A percentile compares a stretch with the other conserved stretches of the same genome.
Evolutionary conservation across 1,284 basidiomycete genomes (phyloP).

Genomic region (Tilletia setariae): DNA sequence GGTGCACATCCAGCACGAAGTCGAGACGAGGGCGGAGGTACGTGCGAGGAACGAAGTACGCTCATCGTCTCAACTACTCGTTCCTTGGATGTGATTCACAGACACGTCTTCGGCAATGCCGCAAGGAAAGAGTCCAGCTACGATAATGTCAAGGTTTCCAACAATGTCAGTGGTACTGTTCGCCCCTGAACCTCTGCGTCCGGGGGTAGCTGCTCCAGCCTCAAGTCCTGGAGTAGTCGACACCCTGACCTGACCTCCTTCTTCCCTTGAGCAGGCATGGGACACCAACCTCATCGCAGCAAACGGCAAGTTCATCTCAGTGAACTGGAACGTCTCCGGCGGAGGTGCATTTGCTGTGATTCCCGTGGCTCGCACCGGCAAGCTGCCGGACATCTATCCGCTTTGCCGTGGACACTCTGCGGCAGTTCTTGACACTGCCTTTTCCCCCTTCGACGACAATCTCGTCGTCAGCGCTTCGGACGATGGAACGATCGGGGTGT

Average conservation of each 20-base stretch:
- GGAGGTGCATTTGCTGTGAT: conserved; percentile 93
- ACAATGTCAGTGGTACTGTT: background rate
- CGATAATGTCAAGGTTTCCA: conserved; percentile 75
- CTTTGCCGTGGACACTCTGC: conserved; percentile 79
- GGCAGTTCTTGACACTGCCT: conserved; percentile 90
- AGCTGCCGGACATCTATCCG: conserved; percentile 87
- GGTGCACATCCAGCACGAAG: too few relatives aligned
- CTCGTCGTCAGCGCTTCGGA: conserved; percentile 86
- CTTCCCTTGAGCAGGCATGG: conserved; percentile 64
- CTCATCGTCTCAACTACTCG: background rate
- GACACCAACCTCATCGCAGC: conserved; percentile 90
- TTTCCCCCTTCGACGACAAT: conserved; percentile 89
- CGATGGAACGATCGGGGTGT: conserved; percentile 88
- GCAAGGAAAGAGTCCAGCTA: conserved; percentile 58
- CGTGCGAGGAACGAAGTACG: background rate
- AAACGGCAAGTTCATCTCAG: conserved; percentile 67
- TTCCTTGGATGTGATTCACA: conserved; percentile 54
- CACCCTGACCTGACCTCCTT: too few relatives aligned
- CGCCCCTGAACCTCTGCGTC: background rate
- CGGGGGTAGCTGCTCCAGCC: background rate
- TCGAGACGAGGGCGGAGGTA: background rate
- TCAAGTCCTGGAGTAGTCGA: too few relatives aligned
- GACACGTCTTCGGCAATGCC: conserved; percentile 76
- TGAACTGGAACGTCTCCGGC: conserved; percentile 92
- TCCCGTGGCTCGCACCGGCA: conserved; percentile 62